Evolutionary conservation across 495 filamentous ascomycete species (phyloP).

Genomic region (Trichoderma orchidacearum): DNA sequence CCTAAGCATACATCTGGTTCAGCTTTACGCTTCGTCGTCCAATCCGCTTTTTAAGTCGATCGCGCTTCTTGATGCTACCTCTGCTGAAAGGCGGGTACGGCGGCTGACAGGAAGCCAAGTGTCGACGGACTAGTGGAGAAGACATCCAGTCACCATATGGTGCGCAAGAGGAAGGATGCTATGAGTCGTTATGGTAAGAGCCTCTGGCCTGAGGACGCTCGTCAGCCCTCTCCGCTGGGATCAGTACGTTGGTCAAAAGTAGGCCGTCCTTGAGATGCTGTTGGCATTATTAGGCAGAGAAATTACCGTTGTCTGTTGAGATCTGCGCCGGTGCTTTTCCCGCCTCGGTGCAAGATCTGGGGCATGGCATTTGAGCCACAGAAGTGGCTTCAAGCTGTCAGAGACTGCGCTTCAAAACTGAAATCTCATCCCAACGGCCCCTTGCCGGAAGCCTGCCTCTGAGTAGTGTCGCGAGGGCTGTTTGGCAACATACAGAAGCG

Average conservation of each 20-base stretch:
- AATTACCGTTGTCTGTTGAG: constrained; percentile 22
- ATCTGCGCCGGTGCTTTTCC: constrained; percentile 6
- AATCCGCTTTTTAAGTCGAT: constrained; percentile 24
- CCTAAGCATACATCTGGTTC: constrained; percentile 51
- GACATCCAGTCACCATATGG: constrained; percentile 29
- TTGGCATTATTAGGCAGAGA: constrained; percentile 12
- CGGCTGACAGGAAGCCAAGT: constrained; percentile 9
- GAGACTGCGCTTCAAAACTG: constrained; percentile 11
- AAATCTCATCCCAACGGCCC: constrained; percentile 6
- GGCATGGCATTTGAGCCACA: constrained; percentile 17
- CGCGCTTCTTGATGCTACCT: constrained; percentile 2
- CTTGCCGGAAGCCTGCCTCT: constrained; percentile 1
- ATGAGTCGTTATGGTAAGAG: constrained; percentile 54
- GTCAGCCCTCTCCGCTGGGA: constrained; percentile 47
- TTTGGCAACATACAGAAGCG: constrained; percentile 24
- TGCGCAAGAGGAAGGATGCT: constrained; percentile 27
- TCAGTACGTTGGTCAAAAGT: constrained; percentile 40
- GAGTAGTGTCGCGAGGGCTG: constrained; percentile 15
- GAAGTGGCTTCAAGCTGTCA: constrained; percentile 28
- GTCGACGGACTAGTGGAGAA: constrained; percentile 23
- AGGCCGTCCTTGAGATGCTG: constrained; percentile 31
- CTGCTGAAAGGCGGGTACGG: constrained; percentile 28
- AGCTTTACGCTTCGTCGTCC: constrained; percentile 33
- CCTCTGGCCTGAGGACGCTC: constrained; percentile 47
- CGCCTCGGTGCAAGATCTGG: constrained; percentile 1